These are phyloP conservation scores for Limnomonas spitsbergensis DNA, from an alignment of 139 green algal genomes.

Conservation along the genomic window DNA sequence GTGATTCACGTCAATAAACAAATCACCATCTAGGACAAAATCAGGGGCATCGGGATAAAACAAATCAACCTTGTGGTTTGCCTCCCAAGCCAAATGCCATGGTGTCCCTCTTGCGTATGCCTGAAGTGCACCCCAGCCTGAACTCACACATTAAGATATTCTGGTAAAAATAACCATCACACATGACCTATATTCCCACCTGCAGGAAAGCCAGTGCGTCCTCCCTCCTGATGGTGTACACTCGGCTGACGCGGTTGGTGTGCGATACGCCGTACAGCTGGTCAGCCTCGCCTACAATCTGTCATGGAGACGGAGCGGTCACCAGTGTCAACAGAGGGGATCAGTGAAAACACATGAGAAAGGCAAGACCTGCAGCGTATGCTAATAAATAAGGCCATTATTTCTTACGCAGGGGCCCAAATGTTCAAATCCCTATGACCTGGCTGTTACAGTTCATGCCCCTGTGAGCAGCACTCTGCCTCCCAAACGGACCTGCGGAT, in stretches of 20 bases:
- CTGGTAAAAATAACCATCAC: too few relatives aligned
- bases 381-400: too few relatives aligned
- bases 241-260: slow-evolving; percentile 61
- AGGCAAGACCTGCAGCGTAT: too few relatives aligned
- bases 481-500: slow-evolving; percentile 72
- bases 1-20: neutral
- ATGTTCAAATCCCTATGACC: too few relatives aligned
- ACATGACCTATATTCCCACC: slow-evolving; percentile 18
- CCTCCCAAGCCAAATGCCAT: too few relatives aligned
- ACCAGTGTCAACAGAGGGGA: neutral
- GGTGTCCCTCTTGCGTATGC: too few relatives aligned
- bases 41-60: neutral
- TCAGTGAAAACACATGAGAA: neutral
- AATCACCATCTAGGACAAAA: neutral
- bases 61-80: too few relatives aligned
- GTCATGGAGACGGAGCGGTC: neutral
- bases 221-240: slow-evolving; percentile 54
- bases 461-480: neutral
- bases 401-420: too few relatives aligned
- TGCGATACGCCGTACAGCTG: slow-evolving; percentile 89
- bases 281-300: slow-evolving; percentile 77
- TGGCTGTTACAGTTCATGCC: neutral
- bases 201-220: slow-evolving; percentile 82
- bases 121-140: too few relatives aligned
- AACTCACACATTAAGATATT: too few relatives aligned